Conservation (phyloP, 2,329 filamentous ascomycete genomes). For the Claviceps quebecensis region DNA sequence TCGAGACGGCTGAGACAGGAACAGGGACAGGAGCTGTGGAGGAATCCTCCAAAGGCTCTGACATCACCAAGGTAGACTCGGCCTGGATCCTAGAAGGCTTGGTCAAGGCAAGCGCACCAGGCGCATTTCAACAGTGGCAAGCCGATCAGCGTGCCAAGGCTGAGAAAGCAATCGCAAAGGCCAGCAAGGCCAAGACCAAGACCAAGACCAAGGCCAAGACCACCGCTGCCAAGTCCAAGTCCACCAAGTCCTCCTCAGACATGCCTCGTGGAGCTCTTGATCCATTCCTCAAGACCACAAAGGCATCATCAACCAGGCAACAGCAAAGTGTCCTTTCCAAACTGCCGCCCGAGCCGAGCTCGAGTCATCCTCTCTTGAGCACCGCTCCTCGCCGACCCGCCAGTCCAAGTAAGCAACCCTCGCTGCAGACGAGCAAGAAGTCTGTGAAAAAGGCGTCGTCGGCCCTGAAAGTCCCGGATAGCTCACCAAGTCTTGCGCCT, state of each 20-base stretch:
- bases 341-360: conserved; percentile 3
- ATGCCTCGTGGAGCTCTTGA: conserved; percentile 23
- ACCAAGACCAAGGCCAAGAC: conserved; percentile 11
- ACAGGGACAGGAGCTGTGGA: conserved; percentile 13
- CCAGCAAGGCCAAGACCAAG: conserved; percentile 5
- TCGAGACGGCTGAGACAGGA: conserved; percentile 22
- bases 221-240: conserved; percentile 8
- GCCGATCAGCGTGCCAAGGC: conserved; percentile 10
- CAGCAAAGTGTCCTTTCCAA: background rate
- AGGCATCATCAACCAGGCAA: conserved; percentile 10
- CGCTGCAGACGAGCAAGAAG: conserved; percentile 11
- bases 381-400: background rate
- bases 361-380: background rate
- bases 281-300: conserved; percentile 27
- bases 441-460: conserved; percentile 9
- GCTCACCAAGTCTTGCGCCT: conserved; percentile 28
- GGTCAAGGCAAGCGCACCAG: conserved; percentile 14
- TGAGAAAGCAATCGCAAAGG: conserved; percentile 11
- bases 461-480: conserved; percentile 24
- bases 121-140: conserved; percentile 16
- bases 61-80: conserved; percentile 48
- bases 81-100: conserved; percentile 25
- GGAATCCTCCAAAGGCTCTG: conserved; percentile 33
- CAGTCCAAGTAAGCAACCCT: conserved; percentile 23
- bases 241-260: conserved; percentile 7